Conservation (phyloP, 768 basidiomycete genomes). For the Cubamyces sp. region DNA sequence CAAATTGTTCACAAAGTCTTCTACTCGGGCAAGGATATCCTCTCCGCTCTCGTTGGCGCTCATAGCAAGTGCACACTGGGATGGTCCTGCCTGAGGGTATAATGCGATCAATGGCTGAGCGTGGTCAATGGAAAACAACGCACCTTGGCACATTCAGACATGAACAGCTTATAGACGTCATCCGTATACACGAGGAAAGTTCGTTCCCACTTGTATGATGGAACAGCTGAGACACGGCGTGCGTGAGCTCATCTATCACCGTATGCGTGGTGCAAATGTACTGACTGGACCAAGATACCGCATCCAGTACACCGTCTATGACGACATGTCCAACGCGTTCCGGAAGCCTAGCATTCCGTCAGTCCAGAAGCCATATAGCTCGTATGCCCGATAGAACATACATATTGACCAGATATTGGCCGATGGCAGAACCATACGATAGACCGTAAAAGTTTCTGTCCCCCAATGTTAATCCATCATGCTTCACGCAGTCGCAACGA, state of each 20-base stretch:
- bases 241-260: background rate
- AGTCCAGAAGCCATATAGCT: background rate
- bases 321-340: constrained; percentile 35
- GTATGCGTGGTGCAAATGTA: background rate
- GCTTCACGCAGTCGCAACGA: background rate
- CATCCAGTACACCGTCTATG: constrained; percentile 39
- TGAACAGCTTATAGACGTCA: constrained; percentile 32
- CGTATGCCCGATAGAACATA: constrained; percentile 8
- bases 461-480: background rate
- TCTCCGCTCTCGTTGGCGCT: constrained; percentile 21
- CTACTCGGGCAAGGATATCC: constrained; percentile 29
- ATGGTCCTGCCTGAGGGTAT: constrained; percentile 32
- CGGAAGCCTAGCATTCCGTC: constrained; percentile 30
- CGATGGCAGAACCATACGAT: constrained; percentile 38
- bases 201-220: constrained; percentile 28
- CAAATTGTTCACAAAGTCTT: constrained; percentile 29
- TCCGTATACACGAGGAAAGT: constrained; percentile 33
- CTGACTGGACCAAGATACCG: constrained; percentile 33
- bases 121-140: background rate
- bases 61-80: constrained; percentile 33
- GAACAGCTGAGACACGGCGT: constrained; percentile 11
- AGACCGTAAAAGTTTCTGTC: constrained; percentile 37
- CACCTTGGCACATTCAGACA: constrained; percentile 34
- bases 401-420: constrained; percentile 41
- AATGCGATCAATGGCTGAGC: background rate